phyloP scores from a whole-genome alignment of 1,284 basidiomycete species.

The Flammula alnicola region DNA sequence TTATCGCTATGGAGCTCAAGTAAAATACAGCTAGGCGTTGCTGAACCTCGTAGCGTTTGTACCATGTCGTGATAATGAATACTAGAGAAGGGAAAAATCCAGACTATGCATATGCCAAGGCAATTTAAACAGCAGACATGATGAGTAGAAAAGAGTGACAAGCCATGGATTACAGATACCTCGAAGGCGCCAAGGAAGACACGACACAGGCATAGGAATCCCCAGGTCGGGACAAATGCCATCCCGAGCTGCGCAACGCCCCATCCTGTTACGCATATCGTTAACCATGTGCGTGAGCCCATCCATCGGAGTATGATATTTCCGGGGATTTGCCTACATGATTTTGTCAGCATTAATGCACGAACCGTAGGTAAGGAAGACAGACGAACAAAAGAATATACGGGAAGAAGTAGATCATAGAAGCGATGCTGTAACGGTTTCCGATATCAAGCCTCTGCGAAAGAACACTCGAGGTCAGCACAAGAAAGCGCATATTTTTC shows the following conservation, averaged over 20 bases:
- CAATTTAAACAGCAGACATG: too few species aligned
- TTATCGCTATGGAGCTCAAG: conserved; percentile 40
- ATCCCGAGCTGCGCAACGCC: conserved; percentile 42
- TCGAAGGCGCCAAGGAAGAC: conserved; percentile 44
- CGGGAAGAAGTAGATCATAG: conserved; percentile 41
- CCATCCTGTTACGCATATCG: conserved; percentile 43
- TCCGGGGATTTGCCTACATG: conserved; percentile 42
- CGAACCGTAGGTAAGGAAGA: not conserved
- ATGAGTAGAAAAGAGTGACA: too few species aligned
- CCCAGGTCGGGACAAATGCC: conserved; percentile 45
- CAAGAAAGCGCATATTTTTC: not conserved
- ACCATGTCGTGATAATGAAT: conserved; percentile 51
- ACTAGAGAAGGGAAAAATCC: conserved; percentile 48
- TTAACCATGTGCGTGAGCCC: conserved; percentile 41
- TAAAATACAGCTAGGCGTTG: conserved; percentile 46
- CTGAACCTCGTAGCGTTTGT: conserved; percentile 49
- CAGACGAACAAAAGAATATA: conserved; percentile 37
- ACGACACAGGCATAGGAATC: conserved; percentile 39
- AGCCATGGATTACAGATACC: conserved; percentile 26
- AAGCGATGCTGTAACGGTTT: conserved; percentile 39
- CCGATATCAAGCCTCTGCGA: conserved; percentile 32
- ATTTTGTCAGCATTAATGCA: not conserved
- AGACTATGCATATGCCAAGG: conserved; percentile 37
- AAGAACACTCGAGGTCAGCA: not conserved
- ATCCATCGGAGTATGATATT: conserved; percentile 40